A percentile compares a stretch with the other conserved stretches of the same genome.
Evolutionary conservation across 2,329 filamentous ascomycete species (phyloP).

Genomic region (Stachybotrys chartarum): DNA sequence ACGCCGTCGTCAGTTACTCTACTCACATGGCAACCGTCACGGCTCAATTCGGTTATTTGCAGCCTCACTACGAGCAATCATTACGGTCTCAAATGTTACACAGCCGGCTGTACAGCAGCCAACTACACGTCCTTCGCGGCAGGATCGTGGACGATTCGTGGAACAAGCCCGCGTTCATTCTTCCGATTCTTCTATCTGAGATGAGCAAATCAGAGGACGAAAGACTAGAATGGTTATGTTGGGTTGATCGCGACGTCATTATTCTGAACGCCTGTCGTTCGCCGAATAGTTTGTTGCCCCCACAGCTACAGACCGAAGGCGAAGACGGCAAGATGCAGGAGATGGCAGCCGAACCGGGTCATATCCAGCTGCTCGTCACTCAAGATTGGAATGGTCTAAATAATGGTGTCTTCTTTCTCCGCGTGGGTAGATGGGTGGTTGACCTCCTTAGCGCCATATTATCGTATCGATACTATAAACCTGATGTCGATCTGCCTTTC

Average conservation of each 20-base stretch:
- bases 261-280: neutral
- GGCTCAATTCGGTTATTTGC: neutral
- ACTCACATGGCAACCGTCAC: no score
- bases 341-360: neutral
- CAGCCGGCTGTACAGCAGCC: neutral
- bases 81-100: neutral
- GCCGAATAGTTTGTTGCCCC: neutral
- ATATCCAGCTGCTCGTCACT: neutral
- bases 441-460: conserved; percentile 10
- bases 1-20: no score
- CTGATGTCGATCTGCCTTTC: conserved; percentile 6
- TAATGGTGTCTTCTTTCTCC: conserved; percentile 7
- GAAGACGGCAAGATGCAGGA: neutral
- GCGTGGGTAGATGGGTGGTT: conserved; percentile 8
- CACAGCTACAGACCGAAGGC: neutral
- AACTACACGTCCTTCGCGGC: conserved; percentile 17
- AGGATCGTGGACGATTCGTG: conserved; percentile 22
- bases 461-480: conserved; percentile 7
- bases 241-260: conserved; percentile 11
- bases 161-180: conserved; percentile 31
- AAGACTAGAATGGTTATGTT: conserved; percentile 30
- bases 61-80: neutral
- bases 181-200: conserved; percentile 28
- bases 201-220: conserved; percentile 28
- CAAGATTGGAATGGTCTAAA: neutral